Conservation (phyloP, 2,329 filamentous ascomycete genomes). For the Thelonectria olida region DNA sequence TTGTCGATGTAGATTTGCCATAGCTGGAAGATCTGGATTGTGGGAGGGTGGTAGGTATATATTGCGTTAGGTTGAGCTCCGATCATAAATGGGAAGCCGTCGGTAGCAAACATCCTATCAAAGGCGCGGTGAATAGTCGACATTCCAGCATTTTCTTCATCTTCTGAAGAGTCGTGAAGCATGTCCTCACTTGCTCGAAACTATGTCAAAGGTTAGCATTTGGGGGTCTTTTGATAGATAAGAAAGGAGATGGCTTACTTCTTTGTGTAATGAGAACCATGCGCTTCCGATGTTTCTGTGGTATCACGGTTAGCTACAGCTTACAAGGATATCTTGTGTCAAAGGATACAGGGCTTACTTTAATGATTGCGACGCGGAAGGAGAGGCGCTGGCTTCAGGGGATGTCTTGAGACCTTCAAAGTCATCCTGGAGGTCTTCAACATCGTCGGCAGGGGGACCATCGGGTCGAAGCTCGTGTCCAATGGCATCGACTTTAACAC, state of each 20-base stretch:
- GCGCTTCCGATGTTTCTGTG: slow-evolving; percentile 30
- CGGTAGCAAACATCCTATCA: slow-evolving; percentile 66
- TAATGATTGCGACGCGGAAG: slow-evolving; percentile 40
- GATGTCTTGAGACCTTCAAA: slow-evolving; percentile 65
- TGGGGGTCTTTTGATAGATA: neutral
- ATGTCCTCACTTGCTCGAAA: slow-evolving; percentile 60
- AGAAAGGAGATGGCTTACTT: no score
- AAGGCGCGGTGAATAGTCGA: slow-evolving; percentile 67
- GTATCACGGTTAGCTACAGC: slow-evolving; percentile 17
- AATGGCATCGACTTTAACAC: slow-evolving; percentile 75
- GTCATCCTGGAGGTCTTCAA: slow-evolving; percentile 65
- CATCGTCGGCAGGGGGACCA: slow-evolving; percentile 54
- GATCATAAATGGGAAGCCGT: slow-evolving; percentile 67
- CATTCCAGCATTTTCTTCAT: slow-evolving; percentile 57
- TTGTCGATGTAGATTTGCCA: slow-evolving; percentile 78
- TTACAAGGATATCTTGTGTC: neutral
- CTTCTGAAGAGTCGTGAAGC: slow-evolving; percentile 64
- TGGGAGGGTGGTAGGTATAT: slow-evolving; percentile 60
- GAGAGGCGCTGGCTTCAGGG: slow-evolving; percentile 54
- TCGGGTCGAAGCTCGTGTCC: slow-evolving; percentile 55
- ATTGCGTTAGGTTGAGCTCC: slow-evolving; percentile 55
- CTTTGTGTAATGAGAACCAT: slow-evolving; percentile 63
- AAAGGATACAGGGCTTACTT: slow-evolving; percentile 33
- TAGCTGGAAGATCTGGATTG: slow-evolving; percentile 69
- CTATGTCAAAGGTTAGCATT: slow-evolving; percentile 42